Percentiles rank a stretch among this genome's conserved stretches.
Conservation (phyloP, 2,329 filamentous ascomycete genomes). For the Epicoccum nigrum region DNA sequence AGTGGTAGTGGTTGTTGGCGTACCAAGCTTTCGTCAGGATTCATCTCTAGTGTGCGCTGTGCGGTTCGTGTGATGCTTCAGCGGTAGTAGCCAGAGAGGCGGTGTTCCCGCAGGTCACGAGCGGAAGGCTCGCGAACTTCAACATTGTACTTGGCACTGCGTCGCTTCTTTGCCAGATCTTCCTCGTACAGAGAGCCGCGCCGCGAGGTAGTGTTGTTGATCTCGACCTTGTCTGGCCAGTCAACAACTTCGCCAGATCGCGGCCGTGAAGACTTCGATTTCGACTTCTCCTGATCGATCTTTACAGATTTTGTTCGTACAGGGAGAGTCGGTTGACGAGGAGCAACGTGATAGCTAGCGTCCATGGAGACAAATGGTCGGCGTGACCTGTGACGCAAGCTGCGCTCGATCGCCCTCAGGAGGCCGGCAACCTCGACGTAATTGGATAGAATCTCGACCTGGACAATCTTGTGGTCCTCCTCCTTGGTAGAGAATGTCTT, state of each 20-base stretch:
- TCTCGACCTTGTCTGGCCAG: conserved; percentile 43
- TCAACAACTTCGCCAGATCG: conserved; percentile 47
- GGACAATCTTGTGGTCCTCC: conserved; percentile 51
- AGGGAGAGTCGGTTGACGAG: conserved; percentile 40
- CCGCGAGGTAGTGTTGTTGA: conserved; percentile 42
- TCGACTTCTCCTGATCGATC: conserved; percentile 39
- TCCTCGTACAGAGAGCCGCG: conserved; percentile 51
- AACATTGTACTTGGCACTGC: conserved; percentile 48
- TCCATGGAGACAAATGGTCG: conserved; percentile 53
- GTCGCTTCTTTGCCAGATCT: conserved; percentile 45
- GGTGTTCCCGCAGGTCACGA: conserved; percentile 46
- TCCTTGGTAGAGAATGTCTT: conserved; percentile 44
- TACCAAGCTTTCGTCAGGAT: conserved; percentile 9
- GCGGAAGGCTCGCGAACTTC: conserved; percentile 50
- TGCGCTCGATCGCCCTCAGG: conserved; percentile 51
- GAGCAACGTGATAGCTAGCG: conserved; percentile 50
- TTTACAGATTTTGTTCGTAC: conserved; percentile 40
- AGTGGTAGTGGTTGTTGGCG: conserved; percentile 11
- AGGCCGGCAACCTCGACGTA: conserved; percentile 51
- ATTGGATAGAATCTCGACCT: conserved; percentile 52
- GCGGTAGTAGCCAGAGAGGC: conserved; percentile 48
- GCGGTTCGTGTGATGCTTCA: conserved; percentile 31
- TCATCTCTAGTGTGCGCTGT: conserved; percentile 10
- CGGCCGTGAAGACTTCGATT: conserved; percentile 37
- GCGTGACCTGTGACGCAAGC: conserved; percentile 43